These are phyloP conservation scores for Neonectria punicea DNA, from an alignment of 2,329 filamentous ascomycete genomes.

Conservation along the genomic window DNA sequence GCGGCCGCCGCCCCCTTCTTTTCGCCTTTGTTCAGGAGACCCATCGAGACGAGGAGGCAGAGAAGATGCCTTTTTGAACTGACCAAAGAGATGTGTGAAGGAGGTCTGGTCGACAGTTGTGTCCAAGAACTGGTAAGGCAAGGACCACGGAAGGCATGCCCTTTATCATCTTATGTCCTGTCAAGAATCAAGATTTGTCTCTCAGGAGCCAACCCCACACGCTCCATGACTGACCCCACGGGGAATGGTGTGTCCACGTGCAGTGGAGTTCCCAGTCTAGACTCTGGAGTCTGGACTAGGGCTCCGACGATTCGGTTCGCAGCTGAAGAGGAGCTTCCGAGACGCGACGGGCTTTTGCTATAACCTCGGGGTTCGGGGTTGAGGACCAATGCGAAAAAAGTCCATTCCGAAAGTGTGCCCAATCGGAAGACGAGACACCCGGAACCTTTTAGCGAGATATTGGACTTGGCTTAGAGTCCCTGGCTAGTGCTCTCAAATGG, in stretches of 20 bases:
- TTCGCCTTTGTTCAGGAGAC: conserved; percentile 1
- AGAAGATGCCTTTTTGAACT: not conserved
- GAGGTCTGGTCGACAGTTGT: not conserved
- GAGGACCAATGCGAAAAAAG: not conserved
- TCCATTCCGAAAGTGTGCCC: not conserved
- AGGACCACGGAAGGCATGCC: not conserved
- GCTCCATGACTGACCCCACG: not conserved
- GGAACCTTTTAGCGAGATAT: not conserved
- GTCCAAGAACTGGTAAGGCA: not conserved
- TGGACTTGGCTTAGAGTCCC: too few species aligned
- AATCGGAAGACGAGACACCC: not conserved
- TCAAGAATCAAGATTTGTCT: not conserved
- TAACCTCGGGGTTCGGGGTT: not conserved
- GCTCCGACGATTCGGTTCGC: not conserved
- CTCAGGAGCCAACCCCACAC: not conserved
- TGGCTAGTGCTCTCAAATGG: not conserved
- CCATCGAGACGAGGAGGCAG: not conserved
- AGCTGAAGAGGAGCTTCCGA: not conserved
- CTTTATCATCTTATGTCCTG: not conserved
- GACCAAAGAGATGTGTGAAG: not conserved
- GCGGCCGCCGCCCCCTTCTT: conserved; percentile 28
- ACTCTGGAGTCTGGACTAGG: not conserved
- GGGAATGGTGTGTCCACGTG: not conserved
- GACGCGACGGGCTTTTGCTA: not conserved
- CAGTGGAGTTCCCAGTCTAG: not conserved